Conservation (phyloP, 768 basidiomycete genomes). For the Rubroboletus pulcherrimus region DNA sequence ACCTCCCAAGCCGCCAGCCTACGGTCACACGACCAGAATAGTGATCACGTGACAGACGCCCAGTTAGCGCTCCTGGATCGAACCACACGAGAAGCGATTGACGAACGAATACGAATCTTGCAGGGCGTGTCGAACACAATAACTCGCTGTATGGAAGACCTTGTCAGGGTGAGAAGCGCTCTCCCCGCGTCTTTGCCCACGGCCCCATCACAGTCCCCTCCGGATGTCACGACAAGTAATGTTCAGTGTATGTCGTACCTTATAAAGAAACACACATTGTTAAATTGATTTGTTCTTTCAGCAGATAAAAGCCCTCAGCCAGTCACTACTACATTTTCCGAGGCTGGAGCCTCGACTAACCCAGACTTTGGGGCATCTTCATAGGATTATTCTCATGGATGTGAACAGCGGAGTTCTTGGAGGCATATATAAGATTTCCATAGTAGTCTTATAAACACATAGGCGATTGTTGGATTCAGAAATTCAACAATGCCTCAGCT, state of each 20-base stretch:
- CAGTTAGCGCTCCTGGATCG: slow-evolving; percentile 64
- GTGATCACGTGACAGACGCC: slow-evolving; percentile 35
- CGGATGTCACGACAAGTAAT: slow-evolving; percentile 6
- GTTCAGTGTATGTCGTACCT: slow-evolving; percentile 11
- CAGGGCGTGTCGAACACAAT: slow-evolving; percentile 74
- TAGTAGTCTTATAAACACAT: neutral
- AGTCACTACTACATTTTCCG: neutral
- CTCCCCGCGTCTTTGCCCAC: slow-evolving; percentile 42
- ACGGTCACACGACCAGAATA: slow-evolving; percentile 36
- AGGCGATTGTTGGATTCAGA: slow-evolving; percentile 1
- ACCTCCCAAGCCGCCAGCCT: neutral
- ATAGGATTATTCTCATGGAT: neutral
- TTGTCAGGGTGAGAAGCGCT: slow-evolving; percentile 71
- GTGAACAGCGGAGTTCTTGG: neutral
- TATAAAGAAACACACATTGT: neutral
- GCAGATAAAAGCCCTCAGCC: neutral
- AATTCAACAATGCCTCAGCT: slow-evolving; percentile 37
- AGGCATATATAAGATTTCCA: neutral
- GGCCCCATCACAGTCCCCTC: slow-evolving; percentile 7
- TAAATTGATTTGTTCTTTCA: neutral
- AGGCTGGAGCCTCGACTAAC: neutral
- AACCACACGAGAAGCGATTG: slow-evolving; percentile 75
- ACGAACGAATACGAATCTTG: slow-evolving; percentile 75
- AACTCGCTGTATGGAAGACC: slow-evolving; percentile 73
- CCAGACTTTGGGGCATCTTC: neutral